Percentiles rank a stretch among this genome's conserved stretches.
phyloP scores from a whole-genome alignment of 306 rosid species.

The Cucurbita maxima region DNA sequence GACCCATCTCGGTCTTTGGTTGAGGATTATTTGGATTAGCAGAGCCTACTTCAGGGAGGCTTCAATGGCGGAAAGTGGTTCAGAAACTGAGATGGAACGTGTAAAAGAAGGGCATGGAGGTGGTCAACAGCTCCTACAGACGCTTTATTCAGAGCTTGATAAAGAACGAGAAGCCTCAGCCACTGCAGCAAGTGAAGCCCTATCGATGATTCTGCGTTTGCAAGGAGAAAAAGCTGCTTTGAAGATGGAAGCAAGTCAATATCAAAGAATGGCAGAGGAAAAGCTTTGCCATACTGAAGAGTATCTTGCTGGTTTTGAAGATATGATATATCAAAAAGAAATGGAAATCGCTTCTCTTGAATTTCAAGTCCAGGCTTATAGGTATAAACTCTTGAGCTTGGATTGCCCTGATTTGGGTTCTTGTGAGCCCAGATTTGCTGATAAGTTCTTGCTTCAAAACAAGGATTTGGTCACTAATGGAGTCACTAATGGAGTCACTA shows the following conservation, averaged over 20 bases:
- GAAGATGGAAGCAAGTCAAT: slow-evolving; percentile 87
- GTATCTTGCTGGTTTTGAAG: slow-evolving; percentile 55
- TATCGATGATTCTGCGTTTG: slow-evolving; percentile 80
- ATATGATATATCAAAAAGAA: slow-evolving; percentile 60
- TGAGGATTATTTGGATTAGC: not conserved
- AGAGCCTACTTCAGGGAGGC: not conserved
- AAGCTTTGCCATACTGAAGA: slow-evolving; percentile 73
- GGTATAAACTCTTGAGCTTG: slow-evolving; percentile 43
- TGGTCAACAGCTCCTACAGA: slow-evolving; percentile 71
- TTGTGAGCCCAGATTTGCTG: slow-evolving; percentile 8
- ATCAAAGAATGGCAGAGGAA: slow-evolving; percentile 86
- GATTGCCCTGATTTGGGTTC: slow-evolving; percentile 29
- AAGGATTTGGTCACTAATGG: slow-evolving; percentile 20
- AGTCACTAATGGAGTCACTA: slow-evolving; percentile 7
- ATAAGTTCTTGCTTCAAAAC: slow-evolving; percentile 21
- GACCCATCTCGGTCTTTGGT: not conserved
- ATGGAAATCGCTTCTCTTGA: slow-evolving; percentile 76
- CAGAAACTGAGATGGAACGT: slow-evolving; percentile 34
- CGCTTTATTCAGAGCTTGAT: slow-evolving; percentile 60
- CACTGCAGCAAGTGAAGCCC: slow-evolving; percentile 70
- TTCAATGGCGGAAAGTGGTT: slow-evolving; percentile 27
- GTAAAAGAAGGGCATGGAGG: slow-evolving; percentile 59
- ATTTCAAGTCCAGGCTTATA: slow-evolving; percentile 58
- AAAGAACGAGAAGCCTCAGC: slow-evolving; percentile 90
- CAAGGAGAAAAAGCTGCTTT: slow-evolving; percentile 91